Conservation (phyloP, 2,329 filamentous ascomycete species). For the Gnomoniopsis sp. region DNA sequence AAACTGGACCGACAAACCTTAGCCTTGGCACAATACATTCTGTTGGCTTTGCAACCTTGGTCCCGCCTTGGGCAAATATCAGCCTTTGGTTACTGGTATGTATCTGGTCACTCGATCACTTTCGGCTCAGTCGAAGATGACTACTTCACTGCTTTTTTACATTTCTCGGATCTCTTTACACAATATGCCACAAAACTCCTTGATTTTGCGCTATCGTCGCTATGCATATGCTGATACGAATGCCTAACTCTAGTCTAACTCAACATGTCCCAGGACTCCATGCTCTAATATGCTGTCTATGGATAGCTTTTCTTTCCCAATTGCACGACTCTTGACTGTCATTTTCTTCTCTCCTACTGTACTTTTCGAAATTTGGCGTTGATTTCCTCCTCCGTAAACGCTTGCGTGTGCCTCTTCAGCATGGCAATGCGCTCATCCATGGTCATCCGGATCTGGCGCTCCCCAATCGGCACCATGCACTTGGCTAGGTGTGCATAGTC, state of each 20-base stretch:
- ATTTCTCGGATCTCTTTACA: not conserved
- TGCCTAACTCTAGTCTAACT: not conserved
- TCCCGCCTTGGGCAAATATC: no score
- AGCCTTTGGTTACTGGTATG: no score
- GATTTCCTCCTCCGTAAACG: conserved; percentile 65
- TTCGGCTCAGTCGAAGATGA: no score
- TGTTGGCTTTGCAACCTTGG: no score
- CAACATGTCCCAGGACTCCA: not conserved
- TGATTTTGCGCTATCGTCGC: not conserved
- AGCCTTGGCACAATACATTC: no score
- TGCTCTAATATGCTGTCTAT: not conserved
- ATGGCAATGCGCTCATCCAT: conserved; percentile 60
- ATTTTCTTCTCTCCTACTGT: not conserved
- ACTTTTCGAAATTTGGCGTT: conserved; percentile 45
- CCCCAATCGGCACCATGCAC: conserved; percentile 70
- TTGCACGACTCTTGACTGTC: not conserved
- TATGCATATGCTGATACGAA: not conserved
- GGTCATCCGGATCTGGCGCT: conserved; percentile 61
- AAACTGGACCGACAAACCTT: no score
- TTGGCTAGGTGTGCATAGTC: conserved; percentile 68
- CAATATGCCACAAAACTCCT: not conserved
- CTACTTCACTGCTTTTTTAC: not conserved
- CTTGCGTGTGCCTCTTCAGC: conserved; percentile 61
- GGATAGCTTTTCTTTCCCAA: no score
- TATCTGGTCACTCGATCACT: no score